These are phyloP conservation scores for Candida cerambycidarum DNA, from an alignment of 805 yeast genomes.

Conservation along the genomic window DNA sequence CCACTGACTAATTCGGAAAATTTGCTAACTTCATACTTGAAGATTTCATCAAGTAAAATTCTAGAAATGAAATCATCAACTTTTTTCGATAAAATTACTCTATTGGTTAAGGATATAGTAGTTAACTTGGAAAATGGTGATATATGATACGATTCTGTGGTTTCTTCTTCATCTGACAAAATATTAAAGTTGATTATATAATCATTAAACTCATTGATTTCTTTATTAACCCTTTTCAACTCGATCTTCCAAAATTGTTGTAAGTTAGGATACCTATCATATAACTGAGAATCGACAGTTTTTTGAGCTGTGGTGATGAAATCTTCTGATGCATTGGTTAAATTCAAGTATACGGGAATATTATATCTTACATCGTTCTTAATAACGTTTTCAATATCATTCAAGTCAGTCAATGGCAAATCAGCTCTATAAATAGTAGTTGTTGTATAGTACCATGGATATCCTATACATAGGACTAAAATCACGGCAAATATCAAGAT, in stretches of 20 bases:
- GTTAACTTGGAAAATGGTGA: slow-evolving; percentile 39
- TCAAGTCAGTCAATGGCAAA: slow-evolving; percentile 45
- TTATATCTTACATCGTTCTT: slow-evolving; percentile 25
- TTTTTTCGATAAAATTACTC: slow-evolving; percentile 21
- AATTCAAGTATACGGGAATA: slow-evolving; percentile 46
- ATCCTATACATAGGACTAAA: slow-evolving; percentile 37
- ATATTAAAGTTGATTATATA: slow-evolving; percentile 38
- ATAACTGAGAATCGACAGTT: slow-evolving; percentile 30
- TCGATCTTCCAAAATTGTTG: slow-evolving; percentile 30
- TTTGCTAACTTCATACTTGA: slow-evolving; percentile 36
- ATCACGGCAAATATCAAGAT: slow-evolving; percentile 15
- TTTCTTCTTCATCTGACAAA: slow-evolving; percentile 10
- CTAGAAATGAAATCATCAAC: slow-evolving; percentile 37
- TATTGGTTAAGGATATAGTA: slow-evolving; percentile 28
- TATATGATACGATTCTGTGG: slow-evolving; percentile 18
- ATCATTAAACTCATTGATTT: slow-evolving; percentile 20
- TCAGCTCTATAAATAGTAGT: slow-evolving; percentile 64
- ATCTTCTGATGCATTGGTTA: slow-evolving; percentile 28
- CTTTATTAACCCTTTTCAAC: slow-evolving; percentile 17
- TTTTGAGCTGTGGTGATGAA: slow-evolving; percentile 35
- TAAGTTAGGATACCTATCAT: slow-evolving; percentile 22
- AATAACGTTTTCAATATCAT: slow-evolving; percentile 30
- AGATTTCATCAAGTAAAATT: slow-evolving; percentile 39
- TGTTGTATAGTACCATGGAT: slow-evolving; percentile 60
- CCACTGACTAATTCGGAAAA: slow-evolving; percentile 15